Percentiles rank a stretch among this genome's conserved stretches.
Conservation (phyloP, 345 rosid species). For the Luvunga scandens region DNA sequence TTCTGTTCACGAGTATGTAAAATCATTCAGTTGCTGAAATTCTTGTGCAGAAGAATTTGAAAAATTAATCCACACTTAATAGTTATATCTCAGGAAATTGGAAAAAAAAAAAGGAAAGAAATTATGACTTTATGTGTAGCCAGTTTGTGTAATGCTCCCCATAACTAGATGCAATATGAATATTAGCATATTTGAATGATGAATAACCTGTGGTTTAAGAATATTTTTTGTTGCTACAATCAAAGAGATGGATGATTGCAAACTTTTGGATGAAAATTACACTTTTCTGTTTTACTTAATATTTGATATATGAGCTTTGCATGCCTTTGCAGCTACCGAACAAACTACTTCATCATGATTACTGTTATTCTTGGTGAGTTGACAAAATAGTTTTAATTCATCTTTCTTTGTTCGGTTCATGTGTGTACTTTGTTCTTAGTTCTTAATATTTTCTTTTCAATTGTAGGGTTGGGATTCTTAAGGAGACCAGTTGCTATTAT, state of each 20-base stretch:
- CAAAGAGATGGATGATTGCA: background rate
- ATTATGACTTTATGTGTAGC: background rate
- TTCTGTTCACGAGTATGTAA: background rate
- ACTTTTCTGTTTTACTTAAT: background rate
- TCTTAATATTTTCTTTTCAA: background rate
- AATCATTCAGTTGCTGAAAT: background rate
- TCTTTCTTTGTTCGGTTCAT: background rate
- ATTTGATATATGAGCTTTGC: background rate
- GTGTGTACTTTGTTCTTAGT: background rate
- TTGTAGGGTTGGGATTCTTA: slow-evolving; percentile 76
- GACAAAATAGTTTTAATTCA: slow-evolving; percentile 9
- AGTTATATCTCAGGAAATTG: background rate
- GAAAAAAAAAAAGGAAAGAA: background rate
- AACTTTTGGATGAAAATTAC: background rate
- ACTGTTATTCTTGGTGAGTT: slow-evolving; percentile 74
- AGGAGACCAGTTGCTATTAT: slow-evolving; percentile 82
- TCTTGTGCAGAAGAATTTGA: background rate
- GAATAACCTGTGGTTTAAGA: background rate
- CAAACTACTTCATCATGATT: slow-evolving; percentile 92
- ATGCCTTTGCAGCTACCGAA: slow-evolving; percentile 73
- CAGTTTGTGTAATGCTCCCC: background rate
- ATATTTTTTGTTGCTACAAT: background rate
- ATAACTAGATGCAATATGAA: background rate
- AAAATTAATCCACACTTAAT: background rate
- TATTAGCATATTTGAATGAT: background rate